Conservation (phyloP, 169 alveolate species). For the Plasmodium billcollinsi region DNA sequence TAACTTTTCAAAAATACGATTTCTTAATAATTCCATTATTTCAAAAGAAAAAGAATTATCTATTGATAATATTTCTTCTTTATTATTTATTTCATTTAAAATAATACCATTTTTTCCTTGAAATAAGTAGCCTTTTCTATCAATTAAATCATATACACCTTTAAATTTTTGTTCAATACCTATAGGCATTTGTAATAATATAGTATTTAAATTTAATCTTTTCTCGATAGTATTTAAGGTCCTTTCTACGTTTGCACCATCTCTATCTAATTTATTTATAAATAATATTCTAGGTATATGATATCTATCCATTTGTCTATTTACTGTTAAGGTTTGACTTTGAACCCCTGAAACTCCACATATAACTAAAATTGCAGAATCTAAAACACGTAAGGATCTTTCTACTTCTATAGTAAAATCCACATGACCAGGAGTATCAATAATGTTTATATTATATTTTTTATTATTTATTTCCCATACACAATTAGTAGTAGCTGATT, state of each 20-base stretch:
- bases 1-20: slow-evolving; percentile 87
- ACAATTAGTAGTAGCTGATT: slow-evolving; percentile 96
- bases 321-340: slow-evolving; percentile 97
- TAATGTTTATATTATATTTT: slow-evolving; percentile 92
- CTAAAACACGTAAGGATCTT: slow-evolving; percentile 97
- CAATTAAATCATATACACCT: slow-evolving; percentile 93
- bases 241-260: slow-evolving; percentile 95
- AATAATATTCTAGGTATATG: slow-evolving; percentile 95
- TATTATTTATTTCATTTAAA: slow-evolving; percentile 85
- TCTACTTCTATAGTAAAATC: slow-evolving; percentile 99
- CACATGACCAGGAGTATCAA: slow-evolving; percentile 99
- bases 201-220: slow-evolving; percentile 88
- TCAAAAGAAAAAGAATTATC: slow-evolving; percentile 46
- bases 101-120: slow-evolving; percentile 92
- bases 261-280: slow-evolving; percentile 96
- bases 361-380: slow-evolving; percentile 95
- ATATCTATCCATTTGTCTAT: slow-evolving; percentile 96
- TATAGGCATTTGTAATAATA: slow-evolving; percentile 89
- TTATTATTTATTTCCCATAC: slow-evolving; percentile 88
- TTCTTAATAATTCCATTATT: slow-evolving; percentile 75
- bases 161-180: slow-evolving; percentile 90
- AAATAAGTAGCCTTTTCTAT: slow-evolving; percentile 89
- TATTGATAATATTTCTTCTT: slow-evolving; percentile 79
- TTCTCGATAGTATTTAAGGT: slow-evolving; percentile 89
- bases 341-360: slow-evolving; percentile 98